Evolutionary conservation across 805 yeast genomes (phyloP).

Genomic region (Brettanomyces naardenensis): DNA sequence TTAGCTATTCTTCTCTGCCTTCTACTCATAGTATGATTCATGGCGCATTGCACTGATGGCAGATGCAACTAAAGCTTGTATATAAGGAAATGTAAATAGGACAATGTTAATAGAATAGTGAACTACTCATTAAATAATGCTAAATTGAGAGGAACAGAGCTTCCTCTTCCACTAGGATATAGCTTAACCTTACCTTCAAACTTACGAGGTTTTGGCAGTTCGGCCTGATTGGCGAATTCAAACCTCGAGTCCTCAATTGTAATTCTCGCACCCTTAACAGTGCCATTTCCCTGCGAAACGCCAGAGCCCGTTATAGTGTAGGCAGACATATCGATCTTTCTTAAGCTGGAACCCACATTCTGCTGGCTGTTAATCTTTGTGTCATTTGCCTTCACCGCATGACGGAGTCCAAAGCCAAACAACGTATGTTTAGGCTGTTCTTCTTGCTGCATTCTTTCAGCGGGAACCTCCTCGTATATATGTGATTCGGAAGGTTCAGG

Average conservation of each 20-base stretch:
- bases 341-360: conserved; percentile 39
- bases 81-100: neutral
- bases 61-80: neutral
- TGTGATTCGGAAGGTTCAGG: neutral
- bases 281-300: conserved; percentile 9
- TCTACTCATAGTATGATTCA: no score
- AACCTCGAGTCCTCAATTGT: conserved; percentile 68
- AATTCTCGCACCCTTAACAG: conserved; percentile 19
- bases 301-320: conserved; percentile 47
- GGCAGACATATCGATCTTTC: conserved; percentile 57
- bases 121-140: conserved; percentile 5
- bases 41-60: no score
- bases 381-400: conserved; percentile 23
- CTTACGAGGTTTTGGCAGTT: conserved; percentile 82
- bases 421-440: conserved; percentile 7
- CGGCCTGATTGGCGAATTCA: conserved; percentile 55
- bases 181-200: conserved; percentile 65
- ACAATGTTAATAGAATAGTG: neutral
- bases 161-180: conserved; percentile 94
- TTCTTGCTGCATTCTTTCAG: conserved; percentile 12
- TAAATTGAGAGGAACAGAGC: conserved; percentile 79
- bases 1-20: no score
- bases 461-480: conserved; percentile 18
- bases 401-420: conserved; percentile 7
- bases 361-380: conserved; percentile 32